Evolutionary conservation across 768 basidiomycete species (phyloP), one percentile per base, ranked within the genome.

Genomic region (Amanita phalloides): DNA sequence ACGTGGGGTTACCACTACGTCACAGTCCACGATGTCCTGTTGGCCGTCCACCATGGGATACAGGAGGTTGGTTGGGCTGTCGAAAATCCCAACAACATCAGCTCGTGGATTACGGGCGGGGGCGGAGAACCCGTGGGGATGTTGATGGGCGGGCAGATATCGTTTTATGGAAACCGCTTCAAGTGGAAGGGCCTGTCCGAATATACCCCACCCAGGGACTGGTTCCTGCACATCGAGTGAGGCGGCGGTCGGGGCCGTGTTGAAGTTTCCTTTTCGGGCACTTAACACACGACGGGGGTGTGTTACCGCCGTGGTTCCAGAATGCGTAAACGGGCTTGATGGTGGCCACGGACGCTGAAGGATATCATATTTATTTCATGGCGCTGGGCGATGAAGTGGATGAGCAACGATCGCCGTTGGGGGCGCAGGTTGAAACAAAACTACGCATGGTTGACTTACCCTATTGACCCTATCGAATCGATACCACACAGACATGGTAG

Each of bases 171-270:
- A 23, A 33, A 33, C 33, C 41, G 49, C 14, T 43, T 13, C 26
- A 43, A 5, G 21, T 50, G 49, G 49, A 38, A 39, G 30, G 49
- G 49, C 9, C 25, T 50, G 17, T 50, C 49, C 6, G 49, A 50
- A 42, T 28, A 50, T 26, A 26, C 9, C 9, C 26, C 26, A 9
- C 28, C 49, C 7, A 28, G 39, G 7, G 23, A 43, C 39, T 50
- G 49, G 49, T 30, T 50, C 17, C 17, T 50, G 41, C 49, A 50
- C 17, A 43, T 50, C 30, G 49, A 50, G 41, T 50, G 25, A 49
- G 14, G 17, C 26, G 17, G 8, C 10, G n/a, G 30, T 28, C 30
- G 37, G 23, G 21, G 8, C n/a, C 17, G 9, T 13, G 26, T 49
- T 26, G 37, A 21, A 33, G 26, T 30, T 30, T 30, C 44, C 28